A percentile compares a stretch with the other conserved stretches of the same genome.
Evolutionary conservation across 2,329 filamentous ascomycete species (phyloP).

Genomic region (Fusarium illudens): DNA sequence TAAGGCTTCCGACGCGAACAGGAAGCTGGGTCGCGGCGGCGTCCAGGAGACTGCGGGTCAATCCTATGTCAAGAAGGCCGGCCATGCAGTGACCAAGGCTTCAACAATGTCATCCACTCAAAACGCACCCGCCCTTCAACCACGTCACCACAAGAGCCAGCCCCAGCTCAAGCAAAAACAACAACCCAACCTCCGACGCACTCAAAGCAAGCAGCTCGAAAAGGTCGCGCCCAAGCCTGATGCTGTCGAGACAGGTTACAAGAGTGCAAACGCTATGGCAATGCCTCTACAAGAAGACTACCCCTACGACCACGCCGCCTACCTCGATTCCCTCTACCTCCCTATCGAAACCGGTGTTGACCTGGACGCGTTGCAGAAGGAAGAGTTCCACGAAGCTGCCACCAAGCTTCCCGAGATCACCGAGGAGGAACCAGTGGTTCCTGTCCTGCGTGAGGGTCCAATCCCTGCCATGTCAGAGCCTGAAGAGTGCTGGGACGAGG

Average conservation of each 20-base stretch:
- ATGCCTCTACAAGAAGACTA: slow-evolving; percentile 31
- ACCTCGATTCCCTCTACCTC: slow-evolving; percentile 42
- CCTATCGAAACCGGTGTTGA: slow-evolving; percentile 38
- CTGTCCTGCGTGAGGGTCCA: slow-evolving; percentile 38
- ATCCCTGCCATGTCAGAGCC: slow-evolving; percentile 49
- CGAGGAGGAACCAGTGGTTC: slow-evolving; percentile 42
- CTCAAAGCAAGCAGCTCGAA: slow-evolving; percentile 55
- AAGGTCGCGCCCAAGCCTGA: slow-evolving; percentile 33
- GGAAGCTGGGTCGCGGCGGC: slow-evolving; percentile 31
- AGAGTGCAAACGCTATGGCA: slow-evolving; percentile 16
- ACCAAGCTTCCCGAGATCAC: slow-evolving; percentile 45
- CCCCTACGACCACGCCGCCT: slow-evolving; percentile 39
- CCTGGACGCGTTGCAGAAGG: slow-evolving; percentile 37
- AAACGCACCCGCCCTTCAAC: slow-evolving; percentile 44
- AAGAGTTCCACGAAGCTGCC: slow-evolving; percentile 35
- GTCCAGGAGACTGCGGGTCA: slow-evolving; percentile 20
- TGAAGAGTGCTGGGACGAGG: slow-evolving; percentile 82
- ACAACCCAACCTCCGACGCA: slow-evolving; percentile 51
- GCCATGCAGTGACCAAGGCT: slow-evolving; percentile 25
- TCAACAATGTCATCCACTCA: slow-evolving; percentile 23
- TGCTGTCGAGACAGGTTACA: slow-evolving; percentile 11
- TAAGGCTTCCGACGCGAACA: slow-evolving; percentile 38
- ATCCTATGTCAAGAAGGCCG: slow-evolving; percentile 33
- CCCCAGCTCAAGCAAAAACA: slow-evolving; percentile 59
- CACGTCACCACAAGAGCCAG: slow-evolving; percentile 64